Evolutionary conservation across 2,329 filamentous ascomycete species (phyloP).

Genomic region (Nemania diffusa): DNA sequence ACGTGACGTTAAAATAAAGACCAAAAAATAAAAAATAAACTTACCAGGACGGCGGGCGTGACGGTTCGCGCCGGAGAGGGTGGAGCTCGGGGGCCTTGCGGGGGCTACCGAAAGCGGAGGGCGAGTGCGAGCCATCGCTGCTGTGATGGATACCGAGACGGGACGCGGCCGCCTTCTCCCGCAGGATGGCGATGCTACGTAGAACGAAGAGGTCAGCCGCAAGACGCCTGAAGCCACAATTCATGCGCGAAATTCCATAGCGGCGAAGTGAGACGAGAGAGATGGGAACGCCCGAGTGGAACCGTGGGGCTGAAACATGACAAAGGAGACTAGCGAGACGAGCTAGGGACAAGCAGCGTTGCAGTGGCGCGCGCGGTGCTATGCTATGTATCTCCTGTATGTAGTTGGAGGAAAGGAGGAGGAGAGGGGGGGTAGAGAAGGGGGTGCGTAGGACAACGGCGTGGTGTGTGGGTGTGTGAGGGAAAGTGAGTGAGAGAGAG

Average conservation of each 20-base stretch:
- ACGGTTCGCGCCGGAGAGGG: slow-evolving; percentile 35
- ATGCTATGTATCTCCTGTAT: too few relatives aligned
- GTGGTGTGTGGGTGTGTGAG: too few relatives aligned
- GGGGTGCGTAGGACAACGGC: not conserved
- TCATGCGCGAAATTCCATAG: too few relatives aligned
- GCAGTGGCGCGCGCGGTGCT: slow-evolving; percentile 15
- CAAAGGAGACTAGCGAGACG: slow-evolving; percentile 21
- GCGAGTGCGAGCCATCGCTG: too few relatives aligned
- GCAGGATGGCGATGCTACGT: slow-evolving; percentile 59
- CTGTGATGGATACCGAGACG: slow-evolving; percentile 53
- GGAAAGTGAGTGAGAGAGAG: too few relatives aligned
- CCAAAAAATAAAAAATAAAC: too few relatives aligned
- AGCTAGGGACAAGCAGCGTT: slow-evolving; percentile 17
- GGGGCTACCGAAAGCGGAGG: slow-evolving; percentile 40
- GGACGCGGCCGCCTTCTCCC: slow-evolving; percentile 63
- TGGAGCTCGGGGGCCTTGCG: slow-evolving; percentile 44
- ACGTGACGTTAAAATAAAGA: slow-evolving; percentile 3
- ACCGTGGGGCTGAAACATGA: slow-evolving; percentile 8
- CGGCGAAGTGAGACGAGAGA: not conserved
- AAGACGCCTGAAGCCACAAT: too few relatives aligned
- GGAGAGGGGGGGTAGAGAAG: not conserved
- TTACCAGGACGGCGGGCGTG: slow-evolving; percentile 39
- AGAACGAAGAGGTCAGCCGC: too few relatives aligned
- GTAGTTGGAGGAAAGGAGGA: not conserved
- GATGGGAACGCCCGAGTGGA: not conserved